Evolutionary conservation across 2,329 filamentous ascomycete genomes (phyloP).

Genomic region (Trichoderma brevicompactum): DNA sequence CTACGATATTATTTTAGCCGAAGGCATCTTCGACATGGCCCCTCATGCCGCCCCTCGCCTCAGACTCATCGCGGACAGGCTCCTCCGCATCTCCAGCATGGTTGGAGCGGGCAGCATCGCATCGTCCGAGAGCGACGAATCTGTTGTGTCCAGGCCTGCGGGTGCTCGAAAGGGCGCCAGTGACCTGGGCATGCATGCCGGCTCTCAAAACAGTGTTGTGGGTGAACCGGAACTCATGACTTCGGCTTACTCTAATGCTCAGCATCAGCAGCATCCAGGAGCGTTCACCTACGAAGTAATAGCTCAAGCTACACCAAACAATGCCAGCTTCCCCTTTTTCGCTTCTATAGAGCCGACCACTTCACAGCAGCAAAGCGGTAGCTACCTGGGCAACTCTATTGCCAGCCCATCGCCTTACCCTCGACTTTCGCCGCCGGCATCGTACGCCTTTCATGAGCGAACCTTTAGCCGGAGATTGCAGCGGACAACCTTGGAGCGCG

Average conservation of each 20-base stretch:
- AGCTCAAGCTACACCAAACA: constrained; percentile 55
- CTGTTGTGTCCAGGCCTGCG: constrained; percentile 23
- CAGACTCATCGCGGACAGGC: constrained; percentile 59
- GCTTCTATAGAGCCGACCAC: constrained; percentile 34
- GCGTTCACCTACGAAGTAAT: constrained; percentile 52
- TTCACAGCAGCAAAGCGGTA: constrained; percentile 28
- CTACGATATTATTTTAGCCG: constrained; percentile 62
- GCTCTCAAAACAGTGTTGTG: constrained; percentile 1
- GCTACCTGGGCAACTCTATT: constrained; percentile 32
- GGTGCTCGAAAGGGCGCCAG: constrained; percentile 8
- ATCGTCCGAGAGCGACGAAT: constrained; percentile 28
- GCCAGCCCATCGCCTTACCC: constrained; percentile 39
- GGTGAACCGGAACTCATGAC: constrained; percentile 10
- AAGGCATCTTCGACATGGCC: constrained; percentile 61
- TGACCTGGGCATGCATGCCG: constrained; percentile 16
- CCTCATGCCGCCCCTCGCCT: constrained; percentile 63
- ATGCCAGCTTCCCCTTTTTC: constrained; percentile 57
- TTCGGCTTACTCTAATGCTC: constrained; percentile 8
- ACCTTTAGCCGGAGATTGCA: constrained; percentile 74
- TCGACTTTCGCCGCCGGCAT: constrained; percentile 51
- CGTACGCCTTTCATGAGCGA: constrained; percentile 65
- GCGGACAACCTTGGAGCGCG: constrained; percentile 66
- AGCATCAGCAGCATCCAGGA: constrained; percentile 8
- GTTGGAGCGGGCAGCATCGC: constrained; percentile 43
- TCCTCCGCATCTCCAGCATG: constrained; percentile 59